Evolutionary conservation across 305 asterid genomes (phyloP).

Genomic region (Stenogyne calaminthoides): DNA sequence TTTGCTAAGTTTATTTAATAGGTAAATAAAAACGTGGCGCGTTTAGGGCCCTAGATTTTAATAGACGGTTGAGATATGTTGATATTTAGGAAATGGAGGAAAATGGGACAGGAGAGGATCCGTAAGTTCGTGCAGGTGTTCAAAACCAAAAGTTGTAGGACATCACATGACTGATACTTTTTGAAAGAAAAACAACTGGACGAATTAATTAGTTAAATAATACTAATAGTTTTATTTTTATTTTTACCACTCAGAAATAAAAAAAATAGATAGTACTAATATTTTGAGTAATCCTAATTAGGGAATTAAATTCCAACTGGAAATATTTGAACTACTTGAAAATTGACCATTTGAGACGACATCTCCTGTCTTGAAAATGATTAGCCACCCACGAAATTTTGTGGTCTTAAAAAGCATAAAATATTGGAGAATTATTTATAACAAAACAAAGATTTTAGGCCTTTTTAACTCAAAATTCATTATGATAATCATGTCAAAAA

Average conservation of each 20-base stretch:
- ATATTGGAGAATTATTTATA: neutral
- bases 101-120: no score
- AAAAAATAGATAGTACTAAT: neutral
- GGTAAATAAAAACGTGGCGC: no score
- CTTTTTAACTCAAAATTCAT: neutral
- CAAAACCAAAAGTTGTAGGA: neutral
- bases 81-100: no score
- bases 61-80: no score
- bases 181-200: neutral
- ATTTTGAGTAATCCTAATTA: neutral
- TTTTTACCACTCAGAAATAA: no score
- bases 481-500: neutral
- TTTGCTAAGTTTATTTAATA: no score
- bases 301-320: slow-evolving; percentile 30
- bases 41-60: no score
- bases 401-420: neutral
- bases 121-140: neutral
- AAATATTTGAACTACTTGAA: slow-evolving; percentile 28
- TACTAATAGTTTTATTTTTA: no score
- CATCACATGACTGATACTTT: neutral
- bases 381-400: neutral
- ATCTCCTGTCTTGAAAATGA: slow-evolving; percentile 19
- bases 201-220: neutral
- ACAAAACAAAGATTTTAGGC: neutral
- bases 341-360: slow-evolving; percentile 16